Conservation (phyloP, 345 rosid genomes). For the Ricinus communis region DNA sequence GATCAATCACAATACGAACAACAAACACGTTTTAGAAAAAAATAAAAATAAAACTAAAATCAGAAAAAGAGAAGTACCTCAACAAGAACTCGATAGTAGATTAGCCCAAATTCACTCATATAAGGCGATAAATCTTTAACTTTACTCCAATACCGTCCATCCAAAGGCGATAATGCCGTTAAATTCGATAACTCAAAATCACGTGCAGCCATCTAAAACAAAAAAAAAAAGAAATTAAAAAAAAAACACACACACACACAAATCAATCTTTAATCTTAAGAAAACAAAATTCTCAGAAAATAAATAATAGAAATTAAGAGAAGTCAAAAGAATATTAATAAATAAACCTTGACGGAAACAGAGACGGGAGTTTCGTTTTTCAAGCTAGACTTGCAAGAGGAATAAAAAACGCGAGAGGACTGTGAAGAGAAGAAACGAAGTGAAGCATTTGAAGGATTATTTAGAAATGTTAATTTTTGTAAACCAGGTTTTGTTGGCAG, state of each 20-base stretch:
- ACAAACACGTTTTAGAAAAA: background rate
- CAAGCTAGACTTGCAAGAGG: constrained; percentile 24
- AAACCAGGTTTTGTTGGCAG: background rate
- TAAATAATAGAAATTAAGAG: background rate
- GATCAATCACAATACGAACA: background rate
- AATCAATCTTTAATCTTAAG: background rate
- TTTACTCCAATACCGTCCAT: constrained; percentile 89
- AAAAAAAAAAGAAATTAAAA: no score
- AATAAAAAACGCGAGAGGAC: constrained; percentile 18
- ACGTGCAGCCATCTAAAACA: constrained; percentile 38
- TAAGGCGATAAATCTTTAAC: constrained; percentile 83
- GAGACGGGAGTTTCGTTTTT: constrained; percentile 24
- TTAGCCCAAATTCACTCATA: constrained; percentile 85
- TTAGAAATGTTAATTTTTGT: background rate
- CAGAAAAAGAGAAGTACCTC: constrained; percentile 49
- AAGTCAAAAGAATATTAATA: background rate
- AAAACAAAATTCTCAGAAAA: background rate
- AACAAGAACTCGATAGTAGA: constrained; percentile 73
- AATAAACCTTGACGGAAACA: constrained; percentile 3
- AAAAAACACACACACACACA: constrained; percentile 23
- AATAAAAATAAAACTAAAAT: background rate
- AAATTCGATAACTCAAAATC: constrained; percentile 67
- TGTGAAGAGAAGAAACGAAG: constrained; percentile 19
- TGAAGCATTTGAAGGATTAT: constrained; percentile 31
- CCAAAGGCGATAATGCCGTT: constrained; percentile 87